Evolutionary conservation across 2,329 filamentous ascomycete genomes (phyloP), one percentile per base, ranked within the genome.

Genomic region (Cylindrodendrum hubeiense): DNA sequence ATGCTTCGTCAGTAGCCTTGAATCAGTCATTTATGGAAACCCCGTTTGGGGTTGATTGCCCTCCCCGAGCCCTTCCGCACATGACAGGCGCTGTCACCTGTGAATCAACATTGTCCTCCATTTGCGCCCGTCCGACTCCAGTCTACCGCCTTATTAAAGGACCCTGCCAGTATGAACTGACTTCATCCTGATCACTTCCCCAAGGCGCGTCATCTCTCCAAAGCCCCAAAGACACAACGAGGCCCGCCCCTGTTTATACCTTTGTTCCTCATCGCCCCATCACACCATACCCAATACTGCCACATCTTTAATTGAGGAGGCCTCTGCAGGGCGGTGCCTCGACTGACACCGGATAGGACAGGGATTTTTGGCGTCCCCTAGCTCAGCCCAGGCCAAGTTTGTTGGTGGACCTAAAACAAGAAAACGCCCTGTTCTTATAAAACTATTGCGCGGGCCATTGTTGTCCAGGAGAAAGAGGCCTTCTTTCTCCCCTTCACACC

Each of bases 251-350:
- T 39, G 46, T 69, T 30, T 37, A 46, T 56, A 34, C 19, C 24
- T 39, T 46, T n/a, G 19, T 33, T 10, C 34, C n/a, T 8, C 33
- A 34, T 55, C 8, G 15, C 63, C 46, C 52, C 46, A 49, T 51
- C 43, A 47, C 52, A 47, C 47, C 46, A 51, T 56, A 50, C 12
- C 39, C 37, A 47, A 55, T 50, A 50, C 39, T 49, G 51, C 24
- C 43, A 60, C 55, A 21, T 37, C 41, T 46, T 41, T 60, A 4
- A 26, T 43, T 15, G 53, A 47, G 65, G 55, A 70, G 55, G 60
- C 47, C 52, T 60, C 64, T 54, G 5, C 26, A 51, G 26, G 21
- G n/a, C 26, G 43, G 44, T 17, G 22, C 33, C 19, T 19, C 17
- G 10, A n/a, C 8, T 4, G 52, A 46, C 28, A 49, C 43, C 9